Base-by-base conservation (phyloP, 768 basidiomycete species). In the Suillus americanus region DNA sequence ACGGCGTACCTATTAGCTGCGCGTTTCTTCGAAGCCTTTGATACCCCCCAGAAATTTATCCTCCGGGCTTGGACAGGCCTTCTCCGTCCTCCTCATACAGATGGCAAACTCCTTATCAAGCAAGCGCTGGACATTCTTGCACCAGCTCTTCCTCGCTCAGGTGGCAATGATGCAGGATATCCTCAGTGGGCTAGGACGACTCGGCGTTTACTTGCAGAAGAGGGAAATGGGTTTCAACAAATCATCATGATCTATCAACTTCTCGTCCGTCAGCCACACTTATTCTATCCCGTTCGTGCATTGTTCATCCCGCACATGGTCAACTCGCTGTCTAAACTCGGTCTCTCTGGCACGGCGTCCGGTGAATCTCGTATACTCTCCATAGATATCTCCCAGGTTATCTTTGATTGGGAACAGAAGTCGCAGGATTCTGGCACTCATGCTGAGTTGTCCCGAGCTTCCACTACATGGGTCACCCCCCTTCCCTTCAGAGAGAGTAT, bases 241-340 rank as follows among this genome's bases (percentile, higher is more conserved):
- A 84, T 91, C 61, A 87, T 90, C 65, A 83, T 85, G 66, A 91
- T 98, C 60, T 99, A 97, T 73, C 91, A 96, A 66, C 86, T 99
- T 62, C 90, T 99, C 63, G 89, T 94, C 66, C 91, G 94, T 65
- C 95, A 98, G 65, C 88, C 92, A 0, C 85, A 94, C 61, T 82
- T 97, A 10, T 99, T 98, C 79, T 99, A 91, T 80, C 89, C 93
- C 48, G 93, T 95, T 64, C 90, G 97, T 48, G 90, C 93, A 3
- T 81, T 97, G 10, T 99, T 98, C 77, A 86, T 98, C 16, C 91
- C 95, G 0, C 92, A 95, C 72, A 95, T 99, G 79, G 92, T 96
- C 46, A 91, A 91, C 71, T 93, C 92, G 12, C 81, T 99, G 67
- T 84, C 85, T 61, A 96, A 95, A 74, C 83, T 99, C 7, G 95